Base-by-base conservation (phyloP, 768 basidiomycete genomes). In the Mycena crocata region DNA sequence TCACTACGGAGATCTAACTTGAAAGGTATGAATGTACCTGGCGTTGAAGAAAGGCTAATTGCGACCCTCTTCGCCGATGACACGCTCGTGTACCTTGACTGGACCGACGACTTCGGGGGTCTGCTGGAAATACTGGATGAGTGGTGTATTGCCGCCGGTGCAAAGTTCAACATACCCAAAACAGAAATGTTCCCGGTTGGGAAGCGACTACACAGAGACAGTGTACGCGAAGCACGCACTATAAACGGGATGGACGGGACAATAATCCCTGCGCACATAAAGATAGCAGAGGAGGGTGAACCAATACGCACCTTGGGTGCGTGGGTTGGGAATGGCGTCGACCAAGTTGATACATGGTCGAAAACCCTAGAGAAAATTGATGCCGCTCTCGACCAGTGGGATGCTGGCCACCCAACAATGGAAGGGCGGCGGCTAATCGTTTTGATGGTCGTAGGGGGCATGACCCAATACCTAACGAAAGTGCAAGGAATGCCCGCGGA, bases 401-500 rank as follows among this genome's bases (percentile, higher is more conserved):
- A 67, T 21, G 35, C 34, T 14, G 59, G 67, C 13, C 56, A 71
- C 62, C 70, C 67, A 2, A 68, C 70, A 14, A 46, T 42, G 37
- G 63, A 70, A 57, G 72, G 71, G 0, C 21, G 34, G 13, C n/a
- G 48, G 7, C 60, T 70, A 0, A 64, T 73, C 3, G 37, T 67
- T 2, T 32, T 64, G 49, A 69, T 67, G 62, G 57, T 72, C 0
- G 28, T 75, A 0, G 71, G 70, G 5, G 71, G 71, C 13, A 64
- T 64, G 62, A 55, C 62, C 5, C 40, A 42, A 21, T 42, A 42
- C 40, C 40, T n/a, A n/a, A n/a, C n/a, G n/a, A n/a, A n/a, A n/a
- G 75, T 72, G 8, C 72, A 76, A 40, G 57, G 73, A 1, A 76
- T 76, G 75, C 75, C 74, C 0, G 42, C 37, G 7, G 19, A 46